Percentiles rank a stretch among this genome's conserved stretches.
Evolutionary conservation across 2,329 filamentous ascomycete species (phyloP).

Genomic region (Aspergillus udagawae): DNA sequence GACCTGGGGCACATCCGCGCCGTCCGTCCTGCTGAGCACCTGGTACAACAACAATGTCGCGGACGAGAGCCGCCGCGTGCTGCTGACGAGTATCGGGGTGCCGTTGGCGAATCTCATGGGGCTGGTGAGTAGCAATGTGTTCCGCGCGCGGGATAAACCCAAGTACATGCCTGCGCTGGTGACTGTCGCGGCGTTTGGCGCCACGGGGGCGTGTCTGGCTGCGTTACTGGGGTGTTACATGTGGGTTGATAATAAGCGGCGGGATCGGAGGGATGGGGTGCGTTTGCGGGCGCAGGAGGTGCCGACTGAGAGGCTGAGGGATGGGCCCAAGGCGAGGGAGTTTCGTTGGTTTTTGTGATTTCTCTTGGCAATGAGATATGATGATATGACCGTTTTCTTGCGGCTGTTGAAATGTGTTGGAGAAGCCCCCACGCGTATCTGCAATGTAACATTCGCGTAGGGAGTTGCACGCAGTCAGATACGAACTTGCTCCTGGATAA

Average conservation of each 20-base stretch:
- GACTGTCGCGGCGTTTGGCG: conserved; percentile 53
- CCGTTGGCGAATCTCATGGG: conserved; percentile 75
- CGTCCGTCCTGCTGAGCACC: conserved; percentile 62
- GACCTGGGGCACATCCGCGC: conserved; percentile 73
- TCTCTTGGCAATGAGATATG: not conserved
- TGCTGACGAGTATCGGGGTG: conserved; percentile 68
- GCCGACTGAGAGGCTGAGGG: conserved; percentile 53
- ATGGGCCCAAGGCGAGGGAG: conserved; percentile 51
- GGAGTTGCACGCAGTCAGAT: too few species aligned
- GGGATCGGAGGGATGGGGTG: conserved; percentile 55
- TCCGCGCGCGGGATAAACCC: conserved; percentile 59
- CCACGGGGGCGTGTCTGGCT: conserved; percentile 53
- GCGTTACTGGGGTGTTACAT: conserved; percentile 59
- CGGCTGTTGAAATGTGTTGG: too few species aligned
- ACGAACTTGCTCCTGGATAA: too few species aligned
- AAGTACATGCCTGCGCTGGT: conserved; percentile 64
- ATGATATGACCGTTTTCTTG: too few species aligned
- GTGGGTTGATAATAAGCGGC: conserved; percentile 60
- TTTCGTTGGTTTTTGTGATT: conserved; percentile 55
- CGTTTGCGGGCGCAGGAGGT: conserved; percentile 54
- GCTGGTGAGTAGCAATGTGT: conserved; percentile 65
- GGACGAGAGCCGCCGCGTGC: conserved; percentile 67
- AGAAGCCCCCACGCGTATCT: too few species aligned
- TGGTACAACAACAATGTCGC: conserved; percentile 84
- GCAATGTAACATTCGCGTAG: too few species aligned